These are phyloP conservation scores for Cladosporium sp. DNA, from an alignment of 2,329 filamentous ascomycete genomes.

Conservation along the genomic window DNA sequence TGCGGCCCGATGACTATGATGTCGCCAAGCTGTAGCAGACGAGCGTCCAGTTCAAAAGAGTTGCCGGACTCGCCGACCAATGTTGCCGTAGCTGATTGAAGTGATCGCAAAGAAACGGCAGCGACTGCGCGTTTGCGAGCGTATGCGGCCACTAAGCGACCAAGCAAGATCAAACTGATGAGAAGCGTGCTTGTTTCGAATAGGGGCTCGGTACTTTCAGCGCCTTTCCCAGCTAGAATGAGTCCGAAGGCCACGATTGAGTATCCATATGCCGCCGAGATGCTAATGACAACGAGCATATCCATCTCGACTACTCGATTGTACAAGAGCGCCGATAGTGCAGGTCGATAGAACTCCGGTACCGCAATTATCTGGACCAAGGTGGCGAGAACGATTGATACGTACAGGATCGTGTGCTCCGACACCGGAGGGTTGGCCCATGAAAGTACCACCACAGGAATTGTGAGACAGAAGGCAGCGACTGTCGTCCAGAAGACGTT, in stretches of 20 bases:
- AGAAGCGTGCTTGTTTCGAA: constrained; percentile 52
- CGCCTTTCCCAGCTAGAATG: constrained; percentile 16
- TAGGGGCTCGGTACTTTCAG: constrained; percentile 28
- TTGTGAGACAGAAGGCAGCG: constrained; percentile 23
- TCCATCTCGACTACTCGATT: constrained; percentile 61
- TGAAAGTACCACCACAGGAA: constrained; percentile 53
- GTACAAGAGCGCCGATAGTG: constrained; percentile 54
- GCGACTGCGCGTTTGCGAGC: constrained; percentile 45
- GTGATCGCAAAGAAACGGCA: constrained; percentile 45
- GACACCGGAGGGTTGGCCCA: constrained; percentile 57
- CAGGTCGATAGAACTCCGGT: constrained; percentile 60
- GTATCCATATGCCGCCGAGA: constrained; percentile 59
- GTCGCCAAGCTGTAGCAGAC: constrained; percentile 66
- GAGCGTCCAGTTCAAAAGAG: constrained; percentile 49
- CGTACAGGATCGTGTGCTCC: constrained; percentile 31
- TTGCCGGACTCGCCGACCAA: too few species aligned
- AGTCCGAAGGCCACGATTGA: constrained; percentile 40
- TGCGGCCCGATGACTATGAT: constrained; percentile 58
- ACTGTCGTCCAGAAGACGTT: too few species aligned
- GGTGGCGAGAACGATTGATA: constrained; percentile 53
- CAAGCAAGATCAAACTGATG: constrained; percentile 47
- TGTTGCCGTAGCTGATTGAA: constrained; percentile 52
- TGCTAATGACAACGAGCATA: constrained; percentile 60
- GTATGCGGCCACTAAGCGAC: constrained; percentile 43
- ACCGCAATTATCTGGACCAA: constrained; percentile 57